Evolutionary conservation across 257 asterid species (phyloP).

Genomic region (Plantago major): DNA sequence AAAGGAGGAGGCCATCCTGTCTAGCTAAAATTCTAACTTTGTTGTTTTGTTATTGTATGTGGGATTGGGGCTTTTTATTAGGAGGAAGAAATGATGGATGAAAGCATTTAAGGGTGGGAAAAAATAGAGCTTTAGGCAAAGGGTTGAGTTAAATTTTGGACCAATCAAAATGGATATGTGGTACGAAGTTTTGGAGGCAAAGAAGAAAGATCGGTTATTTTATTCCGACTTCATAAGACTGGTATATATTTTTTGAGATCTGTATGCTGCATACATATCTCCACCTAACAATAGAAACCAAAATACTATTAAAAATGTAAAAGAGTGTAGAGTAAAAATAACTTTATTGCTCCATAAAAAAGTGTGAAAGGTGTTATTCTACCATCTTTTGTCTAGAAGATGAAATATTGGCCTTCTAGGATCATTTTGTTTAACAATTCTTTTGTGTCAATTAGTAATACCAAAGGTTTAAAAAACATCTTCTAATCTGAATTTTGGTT

Average conservation of each 20-base stretch:
- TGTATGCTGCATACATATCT: not conserved
- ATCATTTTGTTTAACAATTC: too few relatives aligned
- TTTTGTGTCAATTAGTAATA: too few relatives aligned
- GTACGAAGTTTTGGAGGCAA: slow-evolving; percentile 21
- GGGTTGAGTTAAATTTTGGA: slow-evolving; percentile 18
- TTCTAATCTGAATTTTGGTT: too few relatives aligned
- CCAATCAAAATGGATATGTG: slow-evolving; percentile 15
- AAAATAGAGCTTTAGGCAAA: slow-evolving; percentile 20
- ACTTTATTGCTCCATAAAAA: too few relatives aligned
- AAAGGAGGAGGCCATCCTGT: slow-evolving; percentile 66
- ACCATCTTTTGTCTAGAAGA: too few relatives aligned
- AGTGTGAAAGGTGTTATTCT: too few relatives aligned
- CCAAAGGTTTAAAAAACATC: too few relatives aligned
- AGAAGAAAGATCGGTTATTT: slow-evolving; percentile 27
- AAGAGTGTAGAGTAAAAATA: not conserved
- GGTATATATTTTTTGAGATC: slow-evolving; percentile 23
- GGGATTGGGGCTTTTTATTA: slow-evolving; percentile 23
- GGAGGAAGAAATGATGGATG: slow-evolving; percentile 16
- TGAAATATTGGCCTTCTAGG: too few relatives aligned
- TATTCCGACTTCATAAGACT: slow-evolving; percentile 27
- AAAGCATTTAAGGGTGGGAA: slow-evolving; percentile 25
- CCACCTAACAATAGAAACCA: not conserved
- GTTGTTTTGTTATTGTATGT: not conserved
- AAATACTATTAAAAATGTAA: not conserved
- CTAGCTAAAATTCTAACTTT: slow-evolving; percentile 19